Conservation (phyloP, 805 yeast genomes). For the Saccharomycopsis malanga region DNA sequence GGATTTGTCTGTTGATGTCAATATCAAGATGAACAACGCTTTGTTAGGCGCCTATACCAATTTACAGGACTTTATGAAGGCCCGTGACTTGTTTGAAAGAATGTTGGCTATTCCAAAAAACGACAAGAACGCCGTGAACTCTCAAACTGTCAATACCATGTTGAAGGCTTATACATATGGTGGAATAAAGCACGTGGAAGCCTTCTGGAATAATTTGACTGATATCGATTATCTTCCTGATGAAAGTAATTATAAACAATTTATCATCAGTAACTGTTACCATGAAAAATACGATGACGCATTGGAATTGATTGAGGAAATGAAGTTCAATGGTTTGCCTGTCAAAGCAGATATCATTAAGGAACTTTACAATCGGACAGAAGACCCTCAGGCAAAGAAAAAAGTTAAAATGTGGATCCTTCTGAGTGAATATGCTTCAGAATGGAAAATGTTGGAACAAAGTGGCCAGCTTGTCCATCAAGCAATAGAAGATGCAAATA, state of each 20-base stretch:
- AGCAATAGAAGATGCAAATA: background rate
- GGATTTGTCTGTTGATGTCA: constrained; percentile 49
- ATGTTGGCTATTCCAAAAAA: constrained; percentile 44
- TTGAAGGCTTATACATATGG: constrained; percentile 49
- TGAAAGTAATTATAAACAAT: constrained; percentile 46
- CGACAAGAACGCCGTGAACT: constrained; percentile 18
- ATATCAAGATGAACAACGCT: constrained; percentile 49
- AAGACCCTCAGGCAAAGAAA: constrained; percentile 9
- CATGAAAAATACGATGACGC: constrained; percentile 56
- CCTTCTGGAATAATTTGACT: constrained; percentile 50
- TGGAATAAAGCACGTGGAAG: constrained; percentile 45
- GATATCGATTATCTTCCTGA: constrained; percentile 47
- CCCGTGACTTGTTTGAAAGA: constrained; percentile 51
- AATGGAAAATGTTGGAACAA: constrained; percentile 32
- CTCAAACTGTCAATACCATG: constrained; percentile 56
- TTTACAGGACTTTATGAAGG: constrained; percentile 46
- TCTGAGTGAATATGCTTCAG: constrained; percentile 31
- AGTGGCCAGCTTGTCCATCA: constrained; percentile 20
- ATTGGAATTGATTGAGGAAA: constrained; percentile 38
- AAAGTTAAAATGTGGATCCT: constrained; percentile 26
- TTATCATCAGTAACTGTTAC: constrained; percentile 59
- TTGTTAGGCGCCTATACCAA: constrained; percentile 55
- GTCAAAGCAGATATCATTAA: constrained; percentile 38
- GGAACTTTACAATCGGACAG: constrained; percentile 38
- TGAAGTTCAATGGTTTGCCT: constrained; percentile 40